Evolutionary conservation across 2,329 filamentous ascomycete genomes (phyloP), one percentile per base, ranked within the genome.

Genomic region (Fusarium protoensiforme): DNA sequence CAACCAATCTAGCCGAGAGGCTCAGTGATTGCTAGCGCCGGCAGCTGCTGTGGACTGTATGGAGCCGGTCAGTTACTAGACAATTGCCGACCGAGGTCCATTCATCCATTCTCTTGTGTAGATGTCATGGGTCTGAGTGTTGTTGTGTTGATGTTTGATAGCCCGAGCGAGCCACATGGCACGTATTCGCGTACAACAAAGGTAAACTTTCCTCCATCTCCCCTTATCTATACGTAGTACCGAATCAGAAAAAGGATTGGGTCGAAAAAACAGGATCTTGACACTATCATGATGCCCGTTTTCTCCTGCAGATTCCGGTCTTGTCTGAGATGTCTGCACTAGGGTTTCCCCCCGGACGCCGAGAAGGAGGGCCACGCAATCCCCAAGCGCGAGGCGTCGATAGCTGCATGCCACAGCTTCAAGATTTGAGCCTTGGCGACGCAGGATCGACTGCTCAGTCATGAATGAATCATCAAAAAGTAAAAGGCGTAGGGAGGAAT

Each of bases 331-430:
- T 51, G n/a, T 51, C 27, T 20, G 27, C 46, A 51, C 46, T 61
- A n/a, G 58, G 18, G 14, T 18, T 33, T 29, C 36, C 7, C 11
- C n/a, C 22, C 57, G n/a, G 33, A 8, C 20, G 36, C 29, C n/a
- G 24, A n/a, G 27, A 43, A 46, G 64, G 71, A 69, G 65, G 71
- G 72, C 71, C 71, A 36, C 72, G 72, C 72, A 74, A 74, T 69
- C 72, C 61, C 54, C 39, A 33, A 51, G 46, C 36, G 46, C 27
- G 64, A 74, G 71, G 67, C 67, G 71, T 65, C 35, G 22, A 61
- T 41, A 64, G 9, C 43, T 64, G 51, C 68, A 72, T 74, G 48
- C 56, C 71, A 61, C 22, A 16, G 36, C 31, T 46, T 36, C 24
- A 18, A 48, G 24, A 58, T 20, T 39, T 24, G 6, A 51, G 36